These are phyloP conservation scores for Globisporangium ultimum DNA, from an alignment of 352 stramenopile genomes.

Conservation along the genomic window DNA sequence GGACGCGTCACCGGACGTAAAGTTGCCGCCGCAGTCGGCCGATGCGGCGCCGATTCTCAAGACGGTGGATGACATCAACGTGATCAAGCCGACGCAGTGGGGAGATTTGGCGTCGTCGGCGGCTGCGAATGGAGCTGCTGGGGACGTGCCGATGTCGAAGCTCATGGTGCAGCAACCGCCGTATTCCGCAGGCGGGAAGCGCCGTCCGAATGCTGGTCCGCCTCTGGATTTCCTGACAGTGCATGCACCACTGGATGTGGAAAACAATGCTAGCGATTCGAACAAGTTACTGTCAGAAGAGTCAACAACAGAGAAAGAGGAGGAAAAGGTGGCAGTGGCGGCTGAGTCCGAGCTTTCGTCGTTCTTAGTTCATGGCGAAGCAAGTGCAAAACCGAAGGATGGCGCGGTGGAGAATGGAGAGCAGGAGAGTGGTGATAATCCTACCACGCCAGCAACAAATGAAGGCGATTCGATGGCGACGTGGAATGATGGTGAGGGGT, in stretches of 20 bases:
- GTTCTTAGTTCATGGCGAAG: too few relatives aligned
- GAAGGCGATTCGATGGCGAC: too few relatives aligned
- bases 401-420: too few relatives aligned
- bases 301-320: too few relatives aligned
- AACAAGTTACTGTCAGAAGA: too few relatives aligned
- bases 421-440: too few relatives aligned
- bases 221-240: conserved; percentile 6
- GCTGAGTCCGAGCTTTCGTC: too few relatives aligned
- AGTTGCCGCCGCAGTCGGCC: neutral
- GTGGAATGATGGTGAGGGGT: too few relatives aligned
- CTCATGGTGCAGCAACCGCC: conserved; percentile 15
- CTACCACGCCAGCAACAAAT: neutral
- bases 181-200: conserved; percentile 21
- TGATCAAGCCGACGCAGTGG: conserved; percentile 21
- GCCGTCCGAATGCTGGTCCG: neutral
- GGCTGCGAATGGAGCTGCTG: neutral
- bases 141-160: too few relatives aligned
- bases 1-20: neutral
- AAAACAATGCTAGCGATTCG: neutral
- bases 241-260: neutral
- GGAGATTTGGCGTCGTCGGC: neutral
- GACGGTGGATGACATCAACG: conserved; percentile 26
- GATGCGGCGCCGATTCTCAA: neutral
- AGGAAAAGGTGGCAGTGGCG: too few relatives aligned
- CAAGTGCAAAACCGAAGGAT: too few relatives aligned